Conservation (phyloP, 345 rosid genomes). For the Bretschneidera sinensis region DNA sequence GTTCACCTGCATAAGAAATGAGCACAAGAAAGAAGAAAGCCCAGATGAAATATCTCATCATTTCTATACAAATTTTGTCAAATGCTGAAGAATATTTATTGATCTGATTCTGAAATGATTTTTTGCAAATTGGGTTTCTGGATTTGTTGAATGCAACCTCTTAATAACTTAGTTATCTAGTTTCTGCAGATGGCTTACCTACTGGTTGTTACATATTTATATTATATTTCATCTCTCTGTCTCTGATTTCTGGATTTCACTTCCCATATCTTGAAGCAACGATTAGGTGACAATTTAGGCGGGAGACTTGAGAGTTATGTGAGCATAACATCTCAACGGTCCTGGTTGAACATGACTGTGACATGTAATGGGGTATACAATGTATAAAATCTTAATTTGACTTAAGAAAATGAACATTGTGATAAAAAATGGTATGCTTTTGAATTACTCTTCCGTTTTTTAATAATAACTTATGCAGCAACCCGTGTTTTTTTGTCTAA, state of each 20-base stretch:
- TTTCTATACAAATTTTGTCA: slow-evolving; percentile 2
- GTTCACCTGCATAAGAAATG: slow-evolving; percentile 46
- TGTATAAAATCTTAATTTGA: not conserved
- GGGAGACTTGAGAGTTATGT: slow-evolving; percentile 23
- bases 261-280: slow-evolving; percentile 73
- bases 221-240: slow-evolving; percentile 9
- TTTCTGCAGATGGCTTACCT: slow-evolving; percentile 33
- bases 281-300: slow-evolving; percentile 29
- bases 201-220: slow-evolving; percentile 47
- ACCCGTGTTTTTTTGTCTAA: too few relatives aligned
- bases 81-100: not conserved
- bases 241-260: slow-evolving; percentile 1
- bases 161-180: slow-evolving; percentile 14
- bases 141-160: too few relatives aligned
- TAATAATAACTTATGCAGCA: too few relatives aligned
- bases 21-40: slow-evolving; percentile 34
- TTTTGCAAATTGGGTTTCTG: slow-evolving; percentile 14
- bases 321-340: slow-evolving; percentile 49
- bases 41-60: slow-evolving; percentile 36
- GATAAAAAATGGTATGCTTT: not conserved
- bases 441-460: not conserved
- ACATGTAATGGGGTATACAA: not conserved
- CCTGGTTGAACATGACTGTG: slow-evolving; percentile 15
- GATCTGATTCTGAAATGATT: slow-evolving; percentile 1
- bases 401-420: not conserved